Evolutionary conservation across 2,329 filamentous ascomycete genomes (phyloP).

Genomic region (Cryphonectria naterciae): DNA sequence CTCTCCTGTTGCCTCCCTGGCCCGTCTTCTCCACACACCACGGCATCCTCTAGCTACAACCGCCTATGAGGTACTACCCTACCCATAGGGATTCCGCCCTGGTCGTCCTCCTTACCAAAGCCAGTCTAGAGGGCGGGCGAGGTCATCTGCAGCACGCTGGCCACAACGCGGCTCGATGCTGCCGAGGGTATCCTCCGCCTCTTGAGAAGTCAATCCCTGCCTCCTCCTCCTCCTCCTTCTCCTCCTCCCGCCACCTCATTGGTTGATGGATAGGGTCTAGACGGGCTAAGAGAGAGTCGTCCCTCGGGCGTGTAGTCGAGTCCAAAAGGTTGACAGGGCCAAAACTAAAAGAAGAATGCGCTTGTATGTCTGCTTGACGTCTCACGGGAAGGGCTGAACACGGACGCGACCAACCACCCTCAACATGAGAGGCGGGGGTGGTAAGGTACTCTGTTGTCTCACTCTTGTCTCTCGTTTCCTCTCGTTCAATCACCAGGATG

Average conservation of each 20-base stretch:
- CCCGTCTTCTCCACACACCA: not conserved
- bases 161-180: not conserved
- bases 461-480: not conserved
- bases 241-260: not conserved
- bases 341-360: not conserved
- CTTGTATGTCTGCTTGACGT: not conserved
- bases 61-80: not conserved
- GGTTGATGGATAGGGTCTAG: not conserved
- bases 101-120: not conserved
- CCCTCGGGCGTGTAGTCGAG: not conserved
- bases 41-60: not conserved
- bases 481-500: not conserved
- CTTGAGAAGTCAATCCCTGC: not conserved
- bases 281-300: not conserved
- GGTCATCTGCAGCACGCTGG: not conserved
- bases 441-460: not conserved
- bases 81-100: not conserved
- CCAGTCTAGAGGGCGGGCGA: not conserved
- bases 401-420: not conserved
- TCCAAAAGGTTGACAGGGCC: not conserved
- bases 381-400: constrained; percentile 6
- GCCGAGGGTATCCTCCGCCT: not conserved
- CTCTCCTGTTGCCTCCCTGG: not conserved
- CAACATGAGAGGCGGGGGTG: not conserved
- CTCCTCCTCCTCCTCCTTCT: not conserved